Evolutionary conservation across 176 grass and related monocot species (phyloP), one percentile per base, ranked within the genome.

Genomic region (Oryza rufipogon): DNA sequence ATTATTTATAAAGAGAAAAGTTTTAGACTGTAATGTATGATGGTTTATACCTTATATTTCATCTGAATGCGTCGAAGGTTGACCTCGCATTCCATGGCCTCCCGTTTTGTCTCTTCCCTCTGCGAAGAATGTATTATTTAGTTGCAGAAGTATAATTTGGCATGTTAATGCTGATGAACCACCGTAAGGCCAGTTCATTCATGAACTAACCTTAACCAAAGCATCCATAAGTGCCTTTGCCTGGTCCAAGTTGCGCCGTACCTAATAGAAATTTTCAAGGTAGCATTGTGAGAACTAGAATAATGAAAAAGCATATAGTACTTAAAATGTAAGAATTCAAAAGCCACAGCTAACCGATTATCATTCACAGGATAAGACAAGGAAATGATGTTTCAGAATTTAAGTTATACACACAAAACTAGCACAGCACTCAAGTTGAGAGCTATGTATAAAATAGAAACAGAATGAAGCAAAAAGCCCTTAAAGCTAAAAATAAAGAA

Each of bases 101-200:
- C 96, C 49, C 93, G 88, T 41, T 99, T 99, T 54, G 81, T 92
- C 88, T 99, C 96, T 80, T 99, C 96, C 83, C 96, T 96, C 96
- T 99, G 79, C 64, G 78, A 82, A 90, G 58, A 45, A 33, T 78
- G 19, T 58, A 70, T 73, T 73, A 68, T 25, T 25, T 64, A 87
- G 58, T 74, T 64, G 61, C 9, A 71, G 19, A 80, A 65, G 30
- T 75, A 25, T 15, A 48, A 48, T 84, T 84, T 77, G 26, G 14
- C 16, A 77, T 56, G 38, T 80, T 69, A 30, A 38, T 65, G 10
- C 71, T 41, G 48, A 61, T 72, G 73, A 64, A 77, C 41, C 56
- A 23, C 69, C 74, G 16, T 70, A 70, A 76, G 64, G 82, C 38
- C 42, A 68, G 30, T 51, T 67, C 44, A 67, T 78, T 68, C 10